Base-by-base conservation (phyloP, 225 moss, liverwort and hornwort species). In the Pseudisothecium myosuroides region DNA sequence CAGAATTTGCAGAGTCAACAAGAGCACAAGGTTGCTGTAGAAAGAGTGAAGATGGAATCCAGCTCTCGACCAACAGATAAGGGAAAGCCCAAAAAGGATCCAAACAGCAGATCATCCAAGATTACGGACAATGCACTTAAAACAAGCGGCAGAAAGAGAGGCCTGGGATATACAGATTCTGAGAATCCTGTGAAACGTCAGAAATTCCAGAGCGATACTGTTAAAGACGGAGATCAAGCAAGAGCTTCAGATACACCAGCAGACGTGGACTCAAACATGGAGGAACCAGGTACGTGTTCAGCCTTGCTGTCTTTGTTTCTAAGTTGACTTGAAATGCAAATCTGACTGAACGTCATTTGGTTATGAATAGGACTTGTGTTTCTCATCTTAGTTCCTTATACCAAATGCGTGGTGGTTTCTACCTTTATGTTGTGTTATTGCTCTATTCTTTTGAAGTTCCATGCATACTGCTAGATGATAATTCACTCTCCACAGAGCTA, bases 1-100 rank as follows among this genome's bases (percentile, higher is more conserved):
- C 95, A 96, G 92, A 87, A 82, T 80, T 90, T 95, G 92, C 97
- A 97, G 89, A 81, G 82, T 63, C 97, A 96, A 88, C 95, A 97
- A 83, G 96, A 98, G 85, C 89, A 90, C 29, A 91, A 91, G 80
- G 90, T 88, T 77, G 72, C 84, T 87, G 88, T 87, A 67, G 88
- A 90, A 76, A 88, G 89, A 87, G 85, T 55, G 63, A 92, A 90
- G 89, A 56, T 89, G 85, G 92, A 83, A 91, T 90, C 90, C 84
- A 79, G 84, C 59, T 71, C 88, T 75, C 49, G 80, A 62, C 67
- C 83, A 68, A 84, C 91, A 80, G 91, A 86, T 43, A 91, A 95
- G 81, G 88, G 84, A 65, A 95, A 92, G 80, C 62, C 80, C 50
- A 65, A 83, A 86, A 94, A 89, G 83, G 93, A 89, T 43, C 27